Percentiles rank a stretch among this genome's conserved stretches.
Evolutionary conservation across 139 green algal species (phyloP).

Genomic region (Limnomonas spitsbergensis): DNA sequence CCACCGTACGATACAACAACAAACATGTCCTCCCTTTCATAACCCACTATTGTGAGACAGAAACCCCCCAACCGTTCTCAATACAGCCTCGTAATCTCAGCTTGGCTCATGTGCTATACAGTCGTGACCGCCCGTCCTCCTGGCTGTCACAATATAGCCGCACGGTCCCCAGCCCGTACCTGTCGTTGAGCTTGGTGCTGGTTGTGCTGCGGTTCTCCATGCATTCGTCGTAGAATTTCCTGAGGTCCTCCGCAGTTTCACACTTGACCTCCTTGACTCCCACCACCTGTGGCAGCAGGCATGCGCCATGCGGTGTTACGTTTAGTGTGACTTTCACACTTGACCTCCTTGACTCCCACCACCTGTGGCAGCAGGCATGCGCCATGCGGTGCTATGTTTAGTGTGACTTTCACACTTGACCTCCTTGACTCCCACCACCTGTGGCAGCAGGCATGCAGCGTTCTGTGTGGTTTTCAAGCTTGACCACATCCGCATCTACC

Average conservation of each 20-base stretch:
- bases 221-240: conserved; percentile 57
- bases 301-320: neutral
- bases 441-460: neutral
- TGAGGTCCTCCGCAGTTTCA: conserved; percentile 40
- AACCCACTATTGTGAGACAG: no score
- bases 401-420: conserved; percentile 12
- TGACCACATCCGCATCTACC: conserved; percentile 42
- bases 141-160: no score
- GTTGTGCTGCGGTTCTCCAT: conserved; percentile 51
- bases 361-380: conserved; percentile 36
- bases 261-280: conserved; percentile 43
- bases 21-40: no score
- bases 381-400: neutral
- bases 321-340: conserved; percentile 12
- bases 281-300: conserved; percentile 40
- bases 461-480: conserved; percentile 6
- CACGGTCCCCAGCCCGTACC: no score
- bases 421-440: conserved; percentile 56
- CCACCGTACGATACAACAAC: no score
- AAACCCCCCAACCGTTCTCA: no score
- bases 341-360: conserved; percentile 43
- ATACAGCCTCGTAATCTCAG: no score
- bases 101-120: no score
- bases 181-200: conserved; percentile 68
- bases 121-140: no score